phyloP scores from a whole-genome alignment of 148 eudicot species.

The Rhododendron kiyosumense region DNA sequence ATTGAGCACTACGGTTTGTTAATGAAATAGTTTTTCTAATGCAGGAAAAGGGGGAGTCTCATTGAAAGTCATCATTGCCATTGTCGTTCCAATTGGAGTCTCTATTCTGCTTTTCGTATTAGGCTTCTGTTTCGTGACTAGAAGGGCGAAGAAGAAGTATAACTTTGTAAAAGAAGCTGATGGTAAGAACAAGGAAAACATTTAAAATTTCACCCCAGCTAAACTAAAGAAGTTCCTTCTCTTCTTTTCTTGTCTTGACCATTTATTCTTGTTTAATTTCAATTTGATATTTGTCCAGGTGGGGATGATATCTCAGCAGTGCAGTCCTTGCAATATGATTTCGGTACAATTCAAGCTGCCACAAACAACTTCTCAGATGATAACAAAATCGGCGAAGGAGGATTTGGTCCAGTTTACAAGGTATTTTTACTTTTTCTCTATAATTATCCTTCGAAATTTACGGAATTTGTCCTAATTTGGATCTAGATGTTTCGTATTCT shows the following conservation, averaged over 20 bases:
- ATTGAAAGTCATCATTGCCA: background rate
- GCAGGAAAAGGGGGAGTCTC: background rate
- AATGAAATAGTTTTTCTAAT: background rate
- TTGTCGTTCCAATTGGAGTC: background rate
- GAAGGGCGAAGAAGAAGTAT: background rate
- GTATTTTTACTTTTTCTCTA: background rate
- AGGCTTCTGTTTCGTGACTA: background rate
- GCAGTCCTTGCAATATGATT: background rate
- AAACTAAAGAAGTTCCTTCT: background rate
- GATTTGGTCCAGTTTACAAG: constrained; percentile 16
- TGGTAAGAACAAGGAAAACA: background rate
- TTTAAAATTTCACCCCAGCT: background rate
- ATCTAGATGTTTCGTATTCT: background rate
- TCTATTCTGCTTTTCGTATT: background rate
- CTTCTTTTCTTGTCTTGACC: background rate
- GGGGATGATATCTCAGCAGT: background rate
- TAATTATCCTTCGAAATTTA: background rate
- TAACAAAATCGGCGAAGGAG: constrained; percentile 12
- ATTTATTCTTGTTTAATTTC: background rate
- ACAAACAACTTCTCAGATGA: constrained; percentile 7
- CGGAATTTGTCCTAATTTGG: too few species aligned
- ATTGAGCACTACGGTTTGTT: background rate
- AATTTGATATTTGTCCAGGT: background rate
- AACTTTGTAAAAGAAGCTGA: background rate
- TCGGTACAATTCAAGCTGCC: background rate